Percentiles rank a stretch among this genome's conserved stretches.
Evolutionary conservation across 2,329 filamentous ascomycete species (phyloP).

Genomic region (Colletotrichum australisinense): DNA sequence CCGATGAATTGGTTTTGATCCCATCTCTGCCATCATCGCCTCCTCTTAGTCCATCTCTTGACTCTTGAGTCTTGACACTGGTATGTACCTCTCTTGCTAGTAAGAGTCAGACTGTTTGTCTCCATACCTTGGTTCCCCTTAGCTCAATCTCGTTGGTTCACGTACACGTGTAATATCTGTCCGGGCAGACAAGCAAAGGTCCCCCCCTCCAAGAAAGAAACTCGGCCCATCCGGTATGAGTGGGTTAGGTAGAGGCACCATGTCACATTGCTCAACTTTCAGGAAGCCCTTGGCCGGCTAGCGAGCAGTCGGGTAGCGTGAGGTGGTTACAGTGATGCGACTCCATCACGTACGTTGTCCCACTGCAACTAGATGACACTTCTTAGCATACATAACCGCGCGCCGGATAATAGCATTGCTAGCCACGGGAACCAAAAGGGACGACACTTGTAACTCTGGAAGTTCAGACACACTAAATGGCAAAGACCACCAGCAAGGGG

Average conservation of each 20-base stretch:
- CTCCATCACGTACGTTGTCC: not conserved
- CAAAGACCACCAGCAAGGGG: not conserved
- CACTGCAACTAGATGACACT: not conserved
- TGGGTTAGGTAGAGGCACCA: not conserved
- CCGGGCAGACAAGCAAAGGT: not conserved
- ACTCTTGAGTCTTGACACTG: not conserved
- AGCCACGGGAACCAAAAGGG: not conserved
- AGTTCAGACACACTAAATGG: not conserved
- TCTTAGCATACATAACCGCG: not conserved
- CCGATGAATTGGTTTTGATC: not conserved
- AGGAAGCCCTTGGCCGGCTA: not conserved
- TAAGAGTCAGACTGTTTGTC: not conserved
- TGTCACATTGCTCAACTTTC: not conserved
- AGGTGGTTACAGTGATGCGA: not conserved
- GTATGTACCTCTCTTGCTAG: not conserved
- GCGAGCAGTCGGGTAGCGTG: not conserved
- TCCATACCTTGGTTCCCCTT: not conserved
- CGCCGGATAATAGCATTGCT: not conserved
- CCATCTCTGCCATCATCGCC: constrained; percentile 3
- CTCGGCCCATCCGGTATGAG: not conserved
- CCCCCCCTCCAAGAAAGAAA: not conserved
- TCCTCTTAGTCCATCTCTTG: not conserved
- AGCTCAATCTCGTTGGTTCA: not conserved
- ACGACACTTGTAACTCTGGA: not conserved
- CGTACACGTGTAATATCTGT: not conserved